Evolutionary conservation across 2,329 filamentous ascomycete species (phyloP), one percentile per base, ranked within the genome.

Genomic region (Ceratocystis huliohia): DNA sequence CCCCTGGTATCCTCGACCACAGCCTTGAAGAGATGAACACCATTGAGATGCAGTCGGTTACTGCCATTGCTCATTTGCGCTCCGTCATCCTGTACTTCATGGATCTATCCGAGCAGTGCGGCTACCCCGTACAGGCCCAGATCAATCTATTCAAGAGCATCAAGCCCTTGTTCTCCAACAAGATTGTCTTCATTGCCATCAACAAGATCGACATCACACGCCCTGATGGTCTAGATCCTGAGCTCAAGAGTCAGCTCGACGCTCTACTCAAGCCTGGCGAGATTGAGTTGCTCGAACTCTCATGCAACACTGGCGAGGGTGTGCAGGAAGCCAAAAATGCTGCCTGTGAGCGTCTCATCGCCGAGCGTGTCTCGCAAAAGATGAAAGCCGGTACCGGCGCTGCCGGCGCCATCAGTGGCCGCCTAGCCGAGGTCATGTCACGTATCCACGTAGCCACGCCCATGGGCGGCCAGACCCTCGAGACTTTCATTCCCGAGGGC

Each of bases 1-100:
- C 94, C 10, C 93, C 93, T n/a, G 94, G 94, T 81, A 96, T 99
- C 71, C 80, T 99, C 69, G 94, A 99, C 72, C 94, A 99, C 75
- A 92, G 93, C 45, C 84, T 99, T 7, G 94, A 97, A 78, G 94
- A 97, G 79, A 99, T 97, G 94, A 96, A 96, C 79, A 97, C 94
- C 2, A 99, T 99, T 74, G 94, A 99, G 78, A 97, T 97, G 91
- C 41, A 65, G 48, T 89, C 89, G 69, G 96, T 99, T 71, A 97
- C 93, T 20, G 94, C 95, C 10, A 96, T 99, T 78, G 94, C 94
- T 64, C 95, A 99, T 80, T 81, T 99, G 74, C 85, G 93, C 72
- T 95, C 92, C 53, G 93, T 93, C 66, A 95, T 99, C 70, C 81
- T 97, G 68, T 97, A 97, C 78, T 97, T 97, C 75, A 96, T 97